A percentile compares a stretch with the other conserved stretches of the same genome.
phyloP scores from a whole-genome alignment of 768 basidiomycete genomes.

The Hygrocybe coccinea region DNA sequence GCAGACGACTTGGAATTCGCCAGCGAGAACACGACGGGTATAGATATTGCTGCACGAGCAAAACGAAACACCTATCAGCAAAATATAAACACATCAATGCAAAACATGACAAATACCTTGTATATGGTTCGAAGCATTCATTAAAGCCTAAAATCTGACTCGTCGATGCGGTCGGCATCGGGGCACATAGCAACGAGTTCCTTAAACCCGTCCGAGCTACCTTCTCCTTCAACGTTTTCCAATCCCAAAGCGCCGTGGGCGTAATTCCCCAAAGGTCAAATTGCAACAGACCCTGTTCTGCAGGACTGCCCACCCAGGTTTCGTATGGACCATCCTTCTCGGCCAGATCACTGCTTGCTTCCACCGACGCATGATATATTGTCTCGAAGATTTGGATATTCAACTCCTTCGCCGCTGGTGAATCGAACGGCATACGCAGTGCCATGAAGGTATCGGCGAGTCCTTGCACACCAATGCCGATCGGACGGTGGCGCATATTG shows the following conservation, averaged over 20 bases:
- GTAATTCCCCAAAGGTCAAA: conserved; percentile 95
- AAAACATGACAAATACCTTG: conserved; percentile 46
- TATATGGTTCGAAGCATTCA: conserved; percentile 99
- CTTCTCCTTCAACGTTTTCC: conserved; percentile 80
- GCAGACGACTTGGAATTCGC: conserved; percentile 99
- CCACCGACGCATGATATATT: conserved; percentile 92
- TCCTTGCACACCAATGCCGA: conserved; percentile 96
- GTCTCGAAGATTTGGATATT: conserved; percentile 98
- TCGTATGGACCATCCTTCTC: conserved; percentile 76
- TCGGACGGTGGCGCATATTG: conserved; percentile 96
- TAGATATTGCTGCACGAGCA: conserved; percentile 80
- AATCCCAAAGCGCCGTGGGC: conserved; percentile 90
- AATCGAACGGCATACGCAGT: conserved; percentile 93
- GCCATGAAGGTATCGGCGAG: conserved; percentile 98
- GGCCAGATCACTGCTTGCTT: conserved; percentile 87
- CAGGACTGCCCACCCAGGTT: conserved; percentile 89
- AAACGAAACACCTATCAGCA: background rate
- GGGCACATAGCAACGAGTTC: conserved; percentile 86
- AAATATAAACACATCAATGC: conserved; percentile 18
- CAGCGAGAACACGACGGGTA: conserved; percentile 96
- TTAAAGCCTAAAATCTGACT: conserved; percentile 98
- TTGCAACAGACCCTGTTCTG: conserved; percentile 80
- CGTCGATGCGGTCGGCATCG: conserved; percentile 99
- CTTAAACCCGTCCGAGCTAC: conserved; percentile 76
- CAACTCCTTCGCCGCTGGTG: conserved; percentile 74